phyloP scores from a whole-genome alignment of 805 yeast species.

The Metschnikowia noctiluminum region DNA sequence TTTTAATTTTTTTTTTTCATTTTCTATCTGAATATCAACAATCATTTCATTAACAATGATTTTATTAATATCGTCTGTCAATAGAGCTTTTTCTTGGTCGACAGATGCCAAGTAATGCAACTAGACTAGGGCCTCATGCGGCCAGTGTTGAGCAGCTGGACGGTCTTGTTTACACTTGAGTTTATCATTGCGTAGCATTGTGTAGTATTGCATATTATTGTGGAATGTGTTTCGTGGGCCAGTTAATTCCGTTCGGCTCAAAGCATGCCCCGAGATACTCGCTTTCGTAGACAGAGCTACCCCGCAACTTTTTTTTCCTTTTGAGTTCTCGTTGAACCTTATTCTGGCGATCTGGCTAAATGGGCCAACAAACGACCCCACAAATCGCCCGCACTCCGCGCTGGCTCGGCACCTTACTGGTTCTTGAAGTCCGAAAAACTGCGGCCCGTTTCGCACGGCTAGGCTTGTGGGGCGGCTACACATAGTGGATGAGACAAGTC shows the following conservation, averaged over 20 bases:
- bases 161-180: no score
- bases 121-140: no score
- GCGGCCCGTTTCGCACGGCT: neutral
- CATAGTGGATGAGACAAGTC: neutral
- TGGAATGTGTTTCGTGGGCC: neutral
- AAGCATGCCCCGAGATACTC: neutral
- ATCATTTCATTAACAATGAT: no score
- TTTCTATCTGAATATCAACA: no score
- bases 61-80: no score
- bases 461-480: neutral
- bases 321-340: neutral
- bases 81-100: no score
- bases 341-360: neutral
- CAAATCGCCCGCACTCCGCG: neutral
- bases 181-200: no score
- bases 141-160: no score
- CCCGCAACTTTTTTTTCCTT: neutral
- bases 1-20: no score
- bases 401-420: neutral
- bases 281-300: neutral
- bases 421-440: neutral
- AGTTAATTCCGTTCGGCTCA: neutral
- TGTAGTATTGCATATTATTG: no score
- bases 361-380: neutral
- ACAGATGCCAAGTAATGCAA: no score